Base-by-base conservation (phyloP, 2,329 filamentous ascomycete genomes). In the Cytospora schulzeri region DNA sequence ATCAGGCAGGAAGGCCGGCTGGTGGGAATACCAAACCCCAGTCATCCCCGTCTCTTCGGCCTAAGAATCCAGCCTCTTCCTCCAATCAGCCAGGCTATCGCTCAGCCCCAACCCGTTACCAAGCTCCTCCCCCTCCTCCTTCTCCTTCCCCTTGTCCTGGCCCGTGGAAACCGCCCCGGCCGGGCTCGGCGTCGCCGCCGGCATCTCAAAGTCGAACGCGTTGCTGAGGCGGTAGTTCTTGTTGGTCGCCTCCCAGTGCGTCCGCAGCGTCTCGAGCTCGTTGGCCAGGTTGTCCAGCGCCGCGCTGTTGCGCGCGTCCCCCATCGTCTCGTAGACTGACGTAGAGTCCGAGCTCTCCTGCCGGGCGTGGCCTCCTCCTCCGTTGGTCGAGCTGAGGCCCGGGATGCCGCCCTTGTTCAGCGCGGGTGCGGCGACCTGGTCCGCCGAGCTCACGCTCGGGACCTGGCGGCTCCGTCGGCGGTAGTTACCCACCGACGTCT, bases 231-330 rank as follows among this genome's bases (percentile, higher is more conserved):
- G 90, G 76, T 98, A 97, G 72, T 92, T 96, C 77, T 96, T 95
- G 79, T 94, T 97, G 15, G 93, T 97, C 48, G 90, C 92, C 78
- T 98, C 93, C 95, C 95, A 99, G 72, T 97, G 93, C 60, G 83
- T 91, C 60, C 94, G 88, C 56, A 99, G 83, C 15, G 91, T 91
- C 75, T 99, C 95, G 9, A 99, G 87, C 79, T 99, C 95, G 68
- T 87, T 92, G 14, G 95, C 94, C 28, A 99, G 85, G 68, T 90
- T 95, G 76, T 99, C 95, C 24, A 99, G 84, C 3, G 93, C 94
- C 70, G 79, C 81, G 72, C 84, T 86, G 74, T 87, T 85, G 69
- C 85, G 80, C 59, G 77, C 80, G 62, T 85, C 80, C 70, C 84
- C 82, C 4, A 84, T 73, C 12, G 81, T 83, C 24, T 83, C 81